Evolutionary conservation across 345 rosid genomes (phyloP), one percentile per base, ranked within the genome.

Genomic region (Euphorbia tirucalli): DNA sequence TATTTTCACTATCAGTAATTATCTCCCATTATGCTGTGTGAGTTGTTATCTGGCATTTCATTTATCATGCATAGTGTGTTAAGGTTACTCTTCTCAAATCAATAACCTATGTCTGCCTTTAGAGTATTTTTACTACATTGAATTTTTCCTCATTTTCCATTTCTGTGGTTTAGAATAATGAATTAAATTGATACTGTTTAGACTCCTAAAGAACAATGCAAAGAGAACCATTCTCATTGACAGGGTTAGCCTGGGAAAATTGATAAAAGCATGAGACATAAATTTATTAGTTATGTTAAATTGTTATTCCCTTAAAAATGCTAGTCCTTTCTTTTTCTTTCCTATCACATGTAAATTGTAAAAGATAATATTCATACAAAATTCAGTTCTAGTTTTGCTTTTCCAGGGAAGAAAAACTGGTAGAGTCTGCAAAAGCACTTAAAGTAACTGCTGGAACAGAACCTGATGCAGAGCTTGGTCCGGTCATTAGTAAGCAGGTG

Each of bases 401-500:
- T 50, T 9, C 71, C 82, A 88, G 92, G 92, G 89, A 85, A 80
- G 80, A 83, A 27, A 84, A 84, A 71, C 77, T 88, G 27, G 81
- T 84, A 68, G 87, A 85, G 73, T 74, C 49, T 73, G 88, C 83
- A 71, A 79, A 79, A 73, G 79, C 78, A 32, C 76, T 88, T 37
- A 81, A 80, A 73, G 87, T 85, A 76, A 85, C 78, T 71, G 78
- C 81, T 27, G 93, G 93, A 66, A 85, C 80, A 22, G 87, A 88
- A 72, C 81, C 80, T 50, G 83, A 80, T 73, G 78, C 90, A 43
- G 89, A 88, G 68, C 81, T 88, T 69, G 90, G 90, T 71, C 93
- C 93, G 25, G 75, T 88, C 54, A 85, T 82, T 75, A 84, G 87
- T 80, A 83, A 87, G 80, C 88, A 88, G 89, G 93, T 88, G 69